Evolutionary conservation across 176 grass and related monocot species (phyloP).

Genomic region (Zoysia pacifica): DNA sequence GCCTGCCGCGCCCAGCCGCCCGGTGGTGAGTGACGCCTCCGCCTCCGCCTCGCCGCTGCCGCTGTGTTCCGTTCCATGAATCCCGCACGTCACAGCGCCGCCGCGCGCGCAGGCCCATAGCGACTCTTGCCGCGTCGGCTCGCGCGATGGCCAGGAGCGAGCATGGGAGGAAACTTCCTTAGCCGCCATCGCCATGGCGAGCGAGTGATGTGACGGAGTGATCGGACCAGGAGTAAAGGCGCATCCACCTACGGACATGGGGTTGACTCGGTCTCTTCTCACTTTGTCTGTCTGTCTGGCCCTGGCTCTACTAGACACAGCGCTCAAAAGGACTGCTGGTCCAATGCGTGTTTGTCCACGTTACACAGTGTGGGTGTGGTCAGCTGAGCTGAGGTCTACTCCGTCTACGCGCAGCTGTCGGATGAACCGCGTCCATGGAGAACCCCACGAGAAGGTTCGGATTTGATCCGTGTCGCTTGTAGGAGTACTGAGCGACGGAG

Average conservation of each 20-base stretch:
- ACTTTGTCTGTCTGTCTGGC: background rate
- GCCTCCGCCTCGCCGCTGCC: too few relatives aligned
- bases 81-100: too few relatives aligned
- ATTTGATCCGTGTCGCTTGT: too few relatives aligned
- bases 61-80: too few relatives aligned
- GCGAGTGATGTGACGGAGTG: background rate
- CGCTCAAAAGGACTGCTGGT: background rate
- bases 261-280: slow-evolving; percentile 15
- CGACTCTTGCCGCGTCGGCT: too few relatives aligned
- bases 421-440: too few relatives aligned
- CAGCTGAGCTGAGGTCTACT: background rate
- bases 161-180: background rate
- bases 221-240: background rate
- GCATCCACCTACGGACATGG: background rate
- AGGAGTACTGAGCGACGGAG: too few relatives aligned
- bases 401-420: background rate
- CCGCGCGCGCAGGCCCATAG: background rate
- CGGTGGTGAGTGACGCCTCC: too few relatives aligned
- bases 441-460: too few relatives aligned
- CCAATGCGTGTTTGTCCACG: background rate
- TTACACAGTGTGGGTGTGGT: background rate
- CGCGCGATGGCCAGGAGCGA: too few relatives aligned
- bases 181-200: background rate
- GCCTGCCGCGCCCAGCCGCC: too few relatives aligned
- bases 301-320: background rate